Percentiles rank a stretch among this genome's conserved stretches.
phyloP scores from a whole-genome alignment of 805 yeast genomes.

The Priceomyces castillae region DNA sequence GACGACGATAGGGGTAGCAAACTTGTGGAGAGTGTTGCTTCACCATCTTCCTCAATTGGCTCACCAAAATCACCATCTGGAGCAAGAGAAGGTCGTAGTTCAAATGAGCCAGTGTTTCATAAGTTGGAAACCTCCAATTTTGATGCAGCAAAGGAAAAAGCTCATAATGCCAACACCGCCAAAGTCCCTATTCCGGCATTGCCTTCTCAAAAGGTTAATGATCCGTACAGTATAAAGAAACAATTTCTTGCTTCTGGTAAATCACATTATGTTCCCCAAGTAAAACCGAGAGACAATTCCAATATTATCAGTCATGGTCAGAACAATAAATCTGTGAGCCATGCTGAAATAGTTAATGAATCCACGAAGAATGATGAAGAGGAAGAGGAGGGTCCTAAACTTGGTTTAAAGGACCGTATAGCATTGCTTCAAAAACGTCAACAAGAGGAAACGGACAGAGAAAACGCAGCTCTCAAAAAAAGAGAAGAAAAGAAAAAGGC shows the following conservation, averaged over 20 bases:
- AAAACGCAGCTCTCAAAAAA: constrained; percentile 54
- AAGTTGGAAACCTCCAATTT: not conserved
- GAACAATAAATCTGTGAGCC: constrained; percentile 20
- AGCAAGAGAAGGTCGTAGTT: not conserved
- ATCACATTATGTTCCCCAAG: constrained; percentile 56
- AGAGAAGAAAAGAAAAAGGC: constrained; percentile 48
- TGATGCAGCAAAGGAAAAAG: not conserved
- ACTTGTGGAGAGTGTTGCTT: not conserved
- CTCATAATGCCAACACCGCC: not conserved
- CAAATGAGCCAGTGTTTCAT: not conserved
- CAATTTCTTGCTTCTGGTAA: constrained; percentile 55
- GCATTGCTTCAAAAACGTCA: constrained; percentile 79
- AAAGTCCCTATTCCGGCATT: not conserved
- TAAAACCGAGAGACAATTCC: constrained; percentile 39
- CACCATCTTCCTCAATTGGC: not conserved
- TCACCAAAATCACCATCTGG: not conserved
- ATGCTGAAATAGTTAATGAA: constrained; percentile 24
- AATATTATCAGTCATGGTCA: constrained; percentile 28
- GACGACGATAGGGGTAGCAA: not conserved
- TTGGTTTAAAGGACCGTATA: constrained; percentile 85
- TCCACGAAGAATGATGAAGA: constrained; percentile 26
- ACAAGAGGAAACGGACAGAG: constrained; percentile 73
- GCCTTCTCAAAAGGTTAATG: constrained; percentile 34
- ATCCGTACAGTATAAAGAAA: constrained; percentile 51
- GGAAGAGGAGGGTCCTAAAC: constrained; percentile 63